Conservation (phyloP, 2,329 filamentous ascomycete species). For the Cordyceps militaris region DNA sequence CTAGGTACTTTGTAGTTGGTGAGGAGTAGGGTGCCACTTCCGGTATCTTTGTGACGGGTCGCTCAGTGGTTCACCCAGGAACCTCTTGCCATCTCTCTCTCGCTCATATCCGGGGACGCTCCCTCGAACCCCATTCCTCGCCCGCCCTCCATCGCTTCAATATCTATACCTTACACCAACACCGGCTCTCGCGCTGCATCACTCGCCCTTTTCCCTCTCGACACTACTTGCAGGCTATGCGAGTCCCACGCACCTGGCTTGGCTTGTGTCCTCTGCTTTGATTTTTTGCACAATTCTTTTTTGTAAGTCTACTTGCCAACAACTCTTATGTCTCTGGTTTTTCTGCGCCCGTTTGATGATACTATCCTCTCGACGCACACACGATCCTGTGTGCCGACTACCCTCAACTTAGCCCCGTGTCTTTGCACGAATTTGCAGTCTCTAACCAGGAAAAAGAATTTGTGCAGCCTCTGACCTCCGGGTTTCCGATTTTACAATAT, state of each 20-base stretch:
- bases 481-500: neutral
- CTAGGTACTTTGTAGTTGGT: no score
- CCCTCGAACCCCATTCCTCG: slow-evolving; percentile 22
- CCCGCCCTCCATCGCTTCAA: slow-evolving; percentile 19
- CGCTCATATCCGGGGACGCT: slow-evolving; percentile 14
- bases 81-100: slow-evolving; percentile 21
- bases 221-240: slow-evolving; percentile 7
- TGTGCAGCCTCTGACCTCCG: neutral
- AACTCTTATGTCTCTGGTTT: neutral
- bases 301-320: neutral
- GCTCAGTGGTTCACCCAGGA: slow-evolving; percentile 16
- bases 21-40: neutral
- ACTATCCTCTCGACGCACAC: neutral
- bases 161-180: slow-evolving; percentile 20
- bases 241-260: neutral
- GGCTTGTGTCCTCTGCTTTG: neutral
- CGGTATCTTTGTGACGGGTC: slow-evolving; percentile 4
- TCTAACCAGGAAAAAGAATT: neutral
- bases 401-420: neutral
- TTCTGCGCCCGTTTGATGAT: slow-evolving; percentile 3
- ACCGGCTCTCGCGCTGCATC: slow-evolving; percentile 15
- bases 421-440: neutral
- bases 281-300: neutral
- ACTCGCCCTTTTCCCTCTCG: slow-evolving; percentile 7
- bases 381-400: neutral